Conservation (phyloP, 352 stramenopile genomes). For the Thraustotheca clavata region DNA sequence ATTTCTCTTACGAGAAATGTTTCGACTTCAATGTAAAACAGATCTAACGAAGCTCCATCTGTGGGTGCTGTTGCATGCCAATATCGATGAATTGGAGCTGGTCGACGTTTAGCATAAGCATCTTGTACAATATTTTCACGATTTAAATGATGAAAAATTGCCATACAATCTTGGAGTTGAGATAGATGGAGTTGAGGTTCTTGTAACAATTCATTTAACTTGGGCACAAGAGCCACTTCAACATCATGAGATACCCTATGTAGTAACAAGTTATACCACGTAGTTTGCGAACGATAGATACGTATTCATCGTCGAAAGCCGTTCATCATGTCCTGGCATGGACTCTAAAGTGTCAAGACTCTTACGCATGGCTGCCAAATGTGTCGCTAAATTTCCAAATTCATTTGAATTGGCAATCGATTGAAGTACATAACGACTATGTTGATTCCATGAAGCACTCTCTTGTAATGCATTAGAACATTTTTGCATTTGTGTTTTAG, state of each 20-base stretch:
- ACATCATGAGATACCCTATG: constrained; percentile 1
- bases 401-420: not conserved
- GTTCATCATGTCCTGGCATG: constrained; percentile 12
- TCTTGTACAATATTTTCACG: not conserved
- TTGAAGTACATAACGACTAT: constrained; percentile 15
- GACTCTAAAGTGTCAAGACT: constrained; percentile 6
- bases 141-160: not conserved
- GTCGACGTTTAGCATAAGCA: not conserved
- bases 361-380: constrained; percentile 19
- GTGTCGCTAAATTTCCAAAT: not conserved
- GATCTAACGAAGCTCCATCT: not conserved
- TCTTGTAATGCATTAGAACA: constrained; percentile 14
- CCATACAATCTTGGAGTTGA: not conserved
- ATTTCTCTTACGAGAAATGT: not conserved
- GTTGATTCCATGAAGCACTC: constrained; percentile 17
- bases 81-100: constrained; percentile 15
- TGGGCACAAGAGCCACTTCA: not conserved
- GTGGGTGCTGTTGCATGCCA: not conserved
- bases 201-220: not conserved
- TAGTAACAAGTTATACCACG: not conserved
- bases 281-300: not conserved
- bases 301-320: constrained; percentile 4
- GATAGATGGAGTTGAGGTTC: not conserved
- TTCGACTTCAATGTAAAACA: constrained; percentile 6
- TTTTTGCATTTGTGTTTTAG: constrained; percentile 17